Conservation (phyloP, 495 filamentous ascomycete species). For the Neurospora sp. region DNA sequence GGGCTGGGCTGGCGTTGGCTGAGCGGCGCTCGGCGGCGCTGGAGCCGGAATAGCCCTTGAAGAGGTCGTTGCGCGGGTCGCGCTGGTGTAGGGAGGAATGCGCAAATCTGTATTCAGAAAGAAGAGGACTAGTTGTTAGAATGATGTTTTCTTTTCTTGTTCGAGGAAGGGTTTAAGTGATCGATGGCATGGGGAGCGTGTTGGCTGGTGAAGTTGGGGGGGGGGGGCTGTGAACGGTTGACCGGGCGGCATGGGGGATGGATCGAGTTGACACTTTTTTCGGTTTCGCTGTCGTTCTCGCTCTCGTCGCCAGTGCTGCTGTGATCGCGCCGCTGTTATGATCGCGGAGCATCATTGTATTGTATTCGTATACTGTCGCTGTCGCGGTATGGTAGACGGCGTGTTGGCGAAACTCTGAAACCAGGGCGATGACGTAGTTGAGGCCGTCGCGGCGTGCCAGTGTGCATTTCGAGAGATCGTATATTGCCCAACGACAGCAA, state of each 20-base stretch:
- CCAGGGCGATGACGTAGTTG: background rate
- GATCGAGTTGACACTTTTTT: background rate
- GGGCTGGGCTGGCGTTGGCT: slow-evolving; percentile 36
- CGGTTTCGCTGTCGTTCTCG: background rate
- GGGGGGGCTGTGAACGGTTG: background rate
- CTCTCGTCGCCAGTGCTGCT: background rate
- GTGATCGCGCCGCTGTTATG: background rate
- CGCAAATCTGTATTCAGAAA: slow-evolving; percentile 38
- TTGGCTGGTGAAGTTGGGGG: background rate
- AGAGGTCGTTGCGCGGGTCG: slow-evolving; percentile 80
- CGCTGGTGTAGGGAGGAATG: slow-evolving; percentile 63
- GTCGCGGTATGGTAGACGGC: background rate
- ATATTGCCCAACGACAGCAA: background rate
- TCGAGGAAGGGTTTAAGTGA: background rate
- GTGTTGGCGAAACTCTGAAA: background rate
- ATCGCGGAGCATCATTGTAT: background rate
- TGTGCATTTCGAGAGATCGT: background rate
- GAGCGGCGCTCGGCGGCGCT: slow-evolving; percentile 43
- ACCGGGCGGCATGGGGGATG: background rate
- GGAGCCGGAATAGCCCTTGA: slow-evolving; percentile 70
- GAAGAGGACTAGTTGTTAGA: background rate
- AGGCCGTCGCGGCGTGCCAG: background rate
- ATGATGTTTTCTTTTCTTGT: slow-evolving; percentile 33
- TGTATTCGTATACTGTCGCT: background rate
- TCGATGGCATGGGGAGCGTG: background rate